Evolutionary conservation across 352 stramenopile species (phyloP), one percentile per base, ranked within the genome.

Genomic region (Phytophthora europaea): DNA sequence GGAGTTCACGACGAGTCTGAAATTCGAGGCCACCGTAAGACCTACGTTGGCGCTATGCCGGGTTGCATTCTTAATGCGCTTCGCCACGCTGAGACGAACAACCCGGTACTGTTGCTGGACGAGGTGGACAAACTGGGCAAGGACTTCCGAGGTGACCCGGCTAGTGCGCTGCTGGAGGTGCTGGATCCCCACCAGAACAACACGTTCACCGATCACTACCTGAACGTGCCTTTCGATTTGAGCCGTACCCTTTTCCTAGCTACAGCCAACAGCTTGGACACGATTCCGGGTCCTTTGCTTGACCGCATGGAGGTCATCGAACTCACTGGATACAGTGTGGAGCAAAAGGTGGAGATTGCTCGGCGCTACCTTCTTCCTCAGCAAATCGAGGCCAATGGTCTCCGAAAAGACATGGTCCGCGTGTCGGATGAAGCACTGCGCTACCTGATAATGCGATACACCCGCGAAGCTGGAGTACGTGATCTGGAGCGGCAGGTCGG

Each of bases 61-160:
- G 89, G 90, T 1, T 93, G 84, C 51, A 93, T 97, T n/a, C 60
- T 97, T 23, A 90, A 92, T 48, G 85, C 88, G 0, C 77, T 97
- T 23, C 84, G 87, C 6, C 87, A 92, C 50, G 87, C 88, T 20
- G 84, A 92, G 65, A 92, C 79, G 18, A 83, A 83, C 61, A 95
- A 96, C 61, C 89, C 89, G 0, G 87, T 97, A 38, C 60, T 97
- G 7, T 65, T 97, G 34, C 70, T 97, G 31, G 90, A 97, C 62
- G 98, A 99, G 61, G 86, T 95, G 26, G 88, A 95, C 76, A 95
- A 95, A 69, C 74, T 95, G 50, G 84, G 85, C 45, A 92, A 92
- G 50, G 86, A 92, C 45, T 90, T 91, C 52, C 84, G 86, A 45
- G 84, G 85, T 1, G 83, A 93, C 36, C 85, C 86, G 23, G 79